Evolutionary conservation across 2,329 filamentous ascomycete genomes (phyloP).

Genomic region (Mycocentrospora acerina): DNA sequence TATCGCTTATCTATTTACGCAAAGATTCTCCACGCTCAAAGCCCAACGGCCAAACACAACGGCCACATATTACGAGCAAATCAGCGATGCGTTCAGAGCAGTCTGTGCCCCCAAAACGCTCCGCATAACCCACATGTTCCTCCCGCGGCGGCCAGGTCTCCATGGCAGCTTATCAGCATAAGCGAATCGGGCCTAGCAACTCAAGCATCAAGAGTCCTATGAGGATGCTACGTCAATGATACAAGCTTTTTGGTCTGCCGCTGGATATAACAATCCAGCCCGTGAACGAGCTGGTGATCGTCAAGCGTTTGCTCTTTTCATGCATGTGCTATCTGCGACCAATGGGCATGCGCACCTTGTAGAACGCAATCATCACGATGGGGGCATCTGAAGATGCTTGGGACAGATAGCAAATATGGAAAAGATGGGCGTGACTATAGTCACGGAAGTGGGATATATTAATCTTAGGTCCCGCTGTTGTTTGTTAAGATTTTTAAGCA

Average conservation of each 20-base stretch:
- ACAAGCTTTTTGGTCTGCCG: slow-evolving; percentile 6
- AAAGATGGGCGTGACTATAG: background rate
- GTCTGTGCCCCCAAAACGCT: slow-evolving; percentile 3
- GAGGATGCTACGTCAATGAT: slow-evolving; percentile 4
- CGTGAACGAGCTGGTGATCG: too few relatives aligned
- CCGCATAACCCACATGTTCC: slow-evolving; percentile 7
- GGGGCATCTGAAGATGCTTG: slow-evolving; percentile 4
- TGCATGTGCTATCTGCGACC: slow-evolving; percentile 22
- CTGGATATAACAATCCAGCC: too few relatives aligned
- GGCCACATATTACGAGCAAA: slow-evolving; percentile 11
- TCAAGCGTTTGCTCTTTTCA: background rate
- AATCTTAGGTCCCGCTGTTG: too few relatives aligned
- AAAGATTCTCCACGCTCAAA: slow-evolving; percentile 19
- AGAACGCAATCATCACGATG: background rate
- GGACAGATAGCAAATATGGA: slow-evolving; percentile 16
- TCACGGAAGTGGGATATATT: too few relatives aligned
- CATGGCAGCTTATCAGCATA: slow-evolving; percentile 22
- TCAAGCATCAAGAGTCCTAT: background rate
- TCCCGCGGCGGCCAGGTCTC: slow-evolving; percentile 9
- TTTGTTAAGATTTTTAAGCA: too few relatives aligned
- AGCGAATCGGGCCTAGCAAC: slow-evolving; percentile 12
- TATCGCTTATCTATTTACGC: slow-evolving; percentile 20
- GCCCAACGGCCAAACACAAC: slow-evolving; percentile 1
- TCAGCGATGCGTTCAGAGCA: slow-evolving; percentile 2
- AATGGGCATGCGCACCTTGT: slow-evolving; percentile 11